Percentiles rank a stretch among this genome's conserved stretches.
Evolutionary conservation across 768 basidiomycete genomes (phyloP).

Genomic region (Rhodotorula sphaerocarpa): DNA sequence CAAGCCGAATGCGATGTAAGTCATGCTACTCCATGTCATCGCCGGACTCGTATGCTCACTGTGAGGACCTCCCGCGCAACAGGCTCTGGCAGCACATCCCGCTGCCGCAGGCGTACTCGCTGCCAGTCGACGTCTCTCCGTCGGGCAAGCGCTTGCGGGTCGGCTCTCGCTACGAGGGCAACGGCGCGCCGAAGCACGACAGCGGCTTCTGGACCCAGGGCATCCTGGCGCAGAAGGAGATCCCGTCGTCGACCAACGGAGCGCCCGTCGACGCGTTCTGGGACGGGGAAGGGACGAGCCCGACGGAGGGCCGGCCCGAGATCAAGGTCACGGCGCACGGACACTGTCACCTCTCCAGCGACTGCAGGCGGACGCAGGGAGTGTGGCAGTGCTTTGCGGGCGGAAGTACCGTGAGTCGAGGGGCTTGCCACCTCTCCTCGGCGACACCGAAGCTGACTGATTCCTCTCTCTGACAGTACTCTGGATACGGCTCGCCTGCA

Average conservation of each 20-base stretch:
- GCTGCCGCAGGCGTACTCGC: conserved; percentile 64
- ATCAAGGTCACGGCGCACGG: conserved; percentile 67
- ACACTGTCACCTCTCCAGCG: conserved; percentile 58
- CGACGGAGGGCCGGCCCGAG: conserved; percentile 22
- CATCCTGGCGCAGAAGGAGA: conserved; percentile 63
- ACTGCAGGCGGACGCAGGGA: conserved; percentile 72
- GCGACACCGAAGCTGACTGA: conserved; percentile 16
- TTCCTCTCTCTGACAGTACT: conserved; percentile 29
- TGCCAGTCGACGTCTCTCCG: conserved; percentile 58
- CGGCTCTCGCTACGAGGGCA: conserved; percentile 57
- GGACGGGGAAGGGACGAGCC: conserved; percentile 25
- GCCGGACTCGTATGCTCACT: no score
- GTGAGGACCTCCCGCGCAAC: no score
- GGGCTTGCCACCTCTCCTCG: conserved; percentile 21
- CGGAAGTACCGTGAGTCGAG: conserved; percentile 45
- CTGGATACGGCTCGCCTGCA: conserved; percentile 47
- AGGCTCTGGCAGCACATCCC: conserved; percentile 54
- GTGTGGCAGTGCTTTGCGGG: conserved; percentile 90
- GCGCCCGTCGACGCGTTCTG: conserved; percentile 49
- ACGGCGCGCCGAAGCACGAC: conserved; percentile 60
- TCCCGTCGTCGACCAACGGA: conserved; percentile 53
- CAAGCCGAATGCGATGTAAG: conserved; percentile 96
- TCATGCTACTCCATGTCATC: no score
- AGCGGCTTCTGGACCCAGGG: conserved; percentile 80
- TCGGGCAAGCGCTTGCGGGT: conserved; percentile 61